Evolutionary conservation across 257 asterid species (phyloP).

Genomic region (Lavandula angustifolia): DNA sequence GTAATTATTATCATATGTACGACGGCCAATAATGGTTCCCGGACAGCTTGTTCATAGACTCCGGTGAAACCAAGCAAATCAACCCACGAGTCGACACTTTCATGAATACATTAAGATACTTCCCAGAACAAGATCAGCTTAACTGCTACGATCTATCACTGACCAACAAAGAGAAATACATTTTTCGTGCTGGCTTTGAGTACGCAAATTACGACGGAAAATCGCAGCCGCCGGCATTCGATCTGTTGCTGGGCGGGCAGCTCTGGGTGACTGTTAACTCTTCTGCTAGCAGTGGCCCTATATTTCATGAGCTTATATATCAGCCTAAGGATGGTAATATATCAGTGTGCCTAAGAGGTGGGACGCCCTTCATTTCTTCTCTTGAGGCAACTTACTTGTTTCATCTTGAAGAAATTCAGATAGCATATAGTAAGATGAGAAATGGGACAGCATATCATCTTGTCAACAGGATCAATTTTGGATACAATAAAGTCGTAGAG

Average conservation of each 20-base stretch:
- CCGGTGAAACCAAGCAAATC: conserved; percentile 16
- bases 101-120: conserved; percentile 18
- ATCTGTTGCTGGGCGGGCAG: conserved; percentile 15
- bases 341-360: conserved; percentile 2
- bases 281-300: not conserved
- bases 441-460: conserved; percentile 20
- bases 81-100: not conserved
- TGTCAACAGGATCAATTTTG: conserved; percentile 1
- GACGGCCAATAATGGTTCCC: not conserved
- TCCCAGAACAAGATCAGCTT: not conserved
- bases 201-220: conserved; percentile 22
- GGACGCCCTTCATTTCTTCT: conserved; percentile 16
- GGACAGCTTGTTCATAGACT: not conserved
- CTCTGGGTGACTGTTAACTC: conserved; percentile 1
- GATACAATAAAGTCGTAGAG: conserved; percentile 1
- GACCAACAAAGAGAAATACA: not conserved
- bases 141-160: conserved; percentile 7
- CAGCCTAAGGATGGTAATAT: not conserved
- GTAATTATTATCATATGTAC: not conserved
- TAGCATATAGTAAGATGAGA: conserved; percentile 1
- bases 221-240: conserved; percentile 9
- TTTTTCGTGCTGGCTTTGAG: conserved; percentile 17
- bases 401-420: too few species aligned
- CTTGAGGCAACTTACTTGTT: conserved; percentile 9
- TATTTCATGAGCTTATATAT: conserved; percentile 18